Evolutionary conservation across 148 eudicot species (phyloP).

Genomic region (Camellia sinensis): DNA sequence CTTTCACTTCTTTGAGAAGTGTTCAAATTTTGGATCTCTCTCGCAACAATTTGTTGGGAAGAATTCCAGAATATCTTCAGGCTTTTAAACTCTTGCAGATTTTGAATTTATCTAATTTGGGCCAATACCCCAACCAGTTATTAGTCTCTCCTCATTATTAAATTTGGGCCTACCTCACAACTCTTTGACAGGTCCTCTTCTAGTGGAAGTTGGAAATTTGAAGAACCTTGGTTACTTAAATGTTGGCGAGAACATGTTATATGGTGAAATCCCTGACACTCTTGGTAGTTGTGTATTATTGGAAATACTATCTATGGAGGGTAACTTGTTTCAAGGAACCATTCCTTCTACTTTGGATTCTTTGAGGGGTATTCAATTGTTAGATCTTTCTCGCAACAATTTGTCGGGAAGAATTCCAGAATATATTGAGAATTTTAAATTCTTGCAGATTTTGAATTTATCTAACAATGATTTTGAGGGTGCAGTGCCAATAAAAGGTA

Average conservation of each 20-base stretch:
- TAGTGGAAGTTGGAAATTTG: constrained; percentile 15
- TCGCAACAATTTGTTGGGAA: constrained; percentile 17
- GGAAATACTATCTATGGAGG: neutral
- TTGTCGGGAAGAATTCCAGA: constrained; percentile 14
- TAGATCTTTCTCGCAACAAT: constrained; percentile 21
- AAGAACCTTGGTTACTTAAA: neutral
- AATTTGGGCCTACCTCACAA: neutral
- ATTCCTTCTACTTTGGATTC: constrained; percentile 10
- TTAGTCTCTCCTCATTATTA: constrained; percentile 13
- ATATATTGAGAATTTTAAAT: neutral
- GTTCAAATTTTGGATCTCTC: neutral
- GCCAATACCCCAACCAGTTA: constrained; percentile 4
- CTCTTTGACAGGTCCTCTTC: constrained; percentile 7
- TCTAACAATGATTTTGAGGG: constrained; percentile 35
- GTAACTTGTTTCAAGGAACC: constrained; percentile 8
- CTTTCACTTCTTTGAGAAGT: too few relatives aligned
- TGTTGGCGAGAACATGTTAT: constrained; percentile 15
- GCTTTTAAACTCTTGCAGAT: constrained; percentile 4
- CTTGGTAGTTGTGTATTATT: constrained; percentile 8
- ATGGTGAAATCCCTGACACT: constrained; percentile 5
- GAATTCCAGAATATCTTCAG: neutral
- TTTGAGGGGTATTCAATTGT: neutral
- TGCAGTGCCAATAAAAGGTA: constrained; percentile 26
- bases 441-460: constrained; percentile 13
- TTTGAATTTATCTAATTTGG: constrained; percentile 20